phyloP scores from a whole-genome alignment of 139 green algal species.

The Chlorella sp. region DNA sequence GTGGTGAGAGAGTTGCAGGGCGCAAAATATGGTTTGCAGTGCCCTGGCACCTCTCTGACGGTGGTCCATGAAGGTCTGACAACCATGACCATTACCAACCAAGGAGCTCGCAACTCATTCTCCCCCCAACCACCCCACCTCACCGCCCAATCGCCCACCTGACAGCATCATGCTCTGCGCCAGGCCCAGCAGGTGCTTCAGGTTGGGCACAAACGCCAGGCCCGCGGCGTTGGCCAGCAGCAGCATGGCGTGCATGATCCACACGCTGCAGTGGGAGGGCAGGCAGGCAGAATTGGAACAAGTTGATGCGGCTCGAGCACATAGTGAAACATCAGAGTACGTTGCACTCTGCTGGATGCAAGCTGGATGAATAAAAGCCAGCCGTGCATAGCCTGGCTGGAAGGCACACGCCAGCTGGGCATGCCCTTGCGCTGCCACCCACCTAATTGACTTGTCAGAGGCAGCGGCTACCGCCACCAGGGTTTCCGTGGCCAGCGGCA shows the following conservation, averaged over 20 bases:
- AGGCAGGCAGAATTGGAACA: neutral
- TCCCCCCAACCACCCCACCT: neutral
- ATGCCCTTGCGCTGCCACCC: too few species aligned
- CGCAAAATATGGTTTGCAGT: neutral
- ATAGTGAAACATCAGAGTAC: too few species aligned
- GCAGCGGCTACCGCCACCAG: conserved; percentile 66
- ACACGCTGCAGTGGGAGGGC: neutral
- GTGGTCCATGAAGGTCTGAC: neutral
- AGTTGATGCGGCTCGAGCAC: neutral
- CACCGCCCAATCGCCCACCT: neutral
- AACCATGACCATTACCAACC: neutral
- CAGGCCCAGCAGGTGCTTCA: conserved; percentile 70
- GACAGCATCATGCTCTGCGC: conserved; percentile 43
- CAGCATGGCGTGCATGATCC: conserved; percentile 82
- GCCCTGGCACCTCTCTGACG: neutral
- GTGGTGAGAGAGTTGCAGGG: neutral
- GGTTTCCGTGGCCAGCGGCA: conserved; percentile 53
- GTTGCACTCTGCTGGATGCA: neutral
- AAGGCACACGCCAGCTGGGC: neutral
- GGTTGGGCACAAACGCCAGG: conserved; percentile 76
- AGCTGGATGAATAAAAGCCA: neutral
- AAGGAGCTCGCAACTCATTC: neutral
- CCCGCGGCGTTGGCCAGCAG: conserved; percentile 78
- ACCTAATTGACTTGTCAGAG: conserved; percentile 40
- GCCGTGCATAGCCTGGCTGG: too few species aligned